Percentiles rank a stretch among this genome's conserved stretches.
phyloP scores from a whole-genome alignment of 805 yeast species.

The Saturnispora diversa region DNA sequence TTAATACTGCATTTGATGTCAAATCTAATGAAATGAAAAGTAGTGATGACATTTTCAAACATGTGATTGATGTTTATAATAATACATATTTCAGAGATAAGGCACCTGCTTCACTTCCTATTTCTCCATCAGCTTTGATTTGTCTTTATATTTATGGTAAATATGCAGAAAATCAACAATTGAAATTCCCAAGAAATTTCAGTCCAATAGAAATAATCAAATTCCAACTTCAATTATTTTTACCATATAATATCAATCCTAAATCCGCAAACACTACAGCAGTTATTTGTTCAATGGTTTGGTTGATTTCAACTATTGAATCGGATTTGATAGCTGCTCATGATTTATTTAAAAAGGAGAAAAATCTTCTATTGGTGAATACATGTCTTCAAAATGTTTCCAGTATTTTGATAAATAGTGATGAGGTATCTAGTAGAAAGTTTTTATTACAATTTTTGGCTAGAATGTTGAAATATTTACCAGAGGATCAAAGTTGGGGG shows the following conservation, averaged over 20 bases:
- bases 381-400: conserved; percentile 23
- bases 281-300: conserved; percentile 18
- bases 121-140: conserved; percentile 6
- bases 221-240: conserved; percentile 33
- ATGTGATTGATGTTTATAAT: conserved; percentile 37
- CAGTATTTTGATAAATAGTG: conserved; percentile 16
- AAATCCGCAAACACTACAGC: conserved; percentile 15
- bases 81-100: conserved; percentile 15
- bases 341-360: conserved; percentile 6
- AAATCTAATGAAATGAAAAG: conserved; percentile 22
- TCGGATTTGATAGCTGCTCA: conserved; percentile 3
- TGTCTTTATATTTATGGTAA: conserved; percentile 22
- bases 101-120: conserved; percentile 14
- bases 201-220: conserved; percentile 29
- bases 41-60: conserved; percentile 34
- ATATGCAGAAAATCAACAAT: conserved; percentile 12
- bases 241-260: conserved; percentile 32
- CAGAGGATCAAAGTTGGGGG: conserved; percentile 48
- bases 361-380: conserved; percentile 13
- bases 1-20: conserved; percentile 35
- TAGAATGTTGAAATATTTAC: conserved; percentile 49
- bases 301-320: conserved; percentile 18
- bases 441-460: conserved; percentile 55
- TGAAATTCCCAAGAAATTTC: conserved; percentile 6
- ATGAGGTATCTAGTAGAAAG: conserved; percentile 16